These are phyloP conservation scores for Rutstroemia sp. DNA, from an alignment of 2,329 filamentous ascomycete species.

Conservation along the genomic window DNA sequence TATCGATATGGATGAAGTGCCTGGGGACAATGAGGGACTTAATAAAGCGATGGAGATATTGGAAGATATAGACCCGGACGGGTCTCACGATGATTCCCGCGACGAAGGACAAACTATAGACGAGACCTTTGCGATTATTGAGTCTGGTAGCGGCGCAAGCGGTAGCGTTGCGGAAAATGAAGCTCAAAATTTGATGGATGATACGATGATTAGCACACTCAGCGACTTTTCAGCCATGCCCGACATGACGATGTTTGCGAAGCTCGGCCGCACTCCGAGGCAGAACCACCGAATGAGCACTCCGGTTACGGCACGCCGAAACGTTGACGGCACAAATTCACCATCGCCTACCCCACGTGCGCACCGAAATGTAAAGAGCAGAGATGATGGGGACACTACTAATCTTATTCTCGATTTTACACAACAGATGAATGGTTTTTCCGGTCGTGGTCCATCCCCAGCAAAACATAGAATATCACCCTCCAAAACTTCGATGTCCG, in stretches of 20 bases:
- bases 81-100: conserved; percentile 22
- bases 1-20: conserved; percentile 40
- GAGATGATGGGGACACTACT: conserved; percentile 50
- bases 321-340: conserved; percentile 16
- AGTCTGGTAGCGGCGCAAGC: conserved; percentile 29
- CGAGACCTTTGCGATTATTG: conserved; percentile 25
- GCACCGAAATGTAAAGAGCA: conserved; percentile 25
- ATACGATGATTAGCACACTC: conserved; percentile 37
- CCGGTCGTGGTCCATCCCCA: conserved; percentile 40
- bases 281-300: conserved; percentile 20
- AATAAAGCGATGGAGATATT: conserved; percentile 55
- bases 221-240: conserved; percentile 87
- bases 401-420: conserved; percentile 85
- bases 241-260: conserved; percentile 77
- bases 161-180: conserved; percentile 20
- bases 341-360: conserved; percentile 34
- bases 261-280: conserved; percentile 52
- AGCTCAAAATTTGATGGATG: conserved; percentile 26
- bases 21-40: conserved; percentile 48
- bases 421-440: conserved; percentile 59
- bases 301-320: conserved; percentile 25
- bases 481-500: conserved; percentile 31
- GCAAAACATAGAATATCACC: conserved; percentile 40
- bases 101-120: conserved; percentile 15
- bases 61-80: conserved; percentile 39